A percentile compares a stretch with the other conserved stretches of the same genome.
phyloP scores from a whole-genome alignment of 306 rosid species.

The Hippophae gyantsensis region DNA sequence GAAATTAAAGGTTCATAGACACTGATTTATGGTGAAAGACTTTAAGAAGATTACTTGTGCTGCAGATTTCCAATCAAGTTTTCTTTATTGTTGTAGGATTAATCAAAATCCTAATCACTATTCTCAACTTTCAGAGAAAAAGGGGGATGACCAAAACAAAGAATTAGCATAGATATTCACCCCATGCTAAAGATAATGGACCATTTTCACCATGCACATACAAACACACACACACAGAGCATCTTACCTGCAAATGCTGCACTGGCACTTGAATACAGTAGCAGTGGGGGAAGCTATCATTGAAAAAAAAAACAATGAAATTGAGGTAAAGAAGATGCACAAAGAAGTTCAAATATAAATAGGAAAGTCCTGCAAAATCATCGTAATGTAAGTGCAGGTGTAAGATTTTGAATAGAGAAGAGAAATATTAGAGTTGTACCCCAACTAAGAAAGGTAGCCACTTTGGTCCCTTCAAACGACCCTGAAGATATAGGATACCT shows the following conservation, averaged over 20 bases:
- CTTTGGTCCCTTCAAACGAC: constrained; percentile 76
- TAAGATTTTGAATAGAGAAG: constrained; percentile 5
- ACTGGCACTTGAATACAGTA: constrained; percentile 64
- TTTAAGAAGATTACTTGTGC: no score
- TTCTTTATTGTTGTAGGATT: no score
- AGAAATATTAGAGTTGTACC: constrained; percentile 31
- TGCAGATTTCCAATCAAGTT: no score
- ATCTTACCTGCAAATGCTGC: constrained; percentile 83
- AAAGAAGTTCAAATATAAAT: constrained; percentile 2
- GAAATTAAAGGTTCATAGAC: no score
- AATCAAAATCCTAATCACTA: no score
- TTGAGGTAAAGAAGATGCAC: constrained; percentile 10
- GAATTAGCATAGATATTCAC: background rate
- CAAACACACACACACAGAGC: constrained; percentile 1
- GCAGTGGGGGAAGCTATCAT: constrained; percentile 71
- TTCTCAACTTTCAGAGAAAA: background rate
- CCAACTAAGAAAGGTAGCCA: constrained; percentile 92
- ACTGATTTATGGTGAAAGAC: no score
- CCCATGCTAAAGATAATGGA: background rate
- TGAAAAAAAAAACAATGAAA: constrained; percentile 11
- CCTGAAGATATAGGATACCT: constrained; percentile 85
- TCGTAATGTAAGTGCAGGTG: constrained; percentile 8
- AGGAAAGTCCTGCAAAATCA: background rate
- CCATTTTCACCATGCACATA: background rate
- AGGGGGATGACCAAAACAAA: background rate